Evolutionary conservation across 2,329 filamentous ascomycete species (phyloP).

Genomic region (Alternaria conjuncta): DNA sequence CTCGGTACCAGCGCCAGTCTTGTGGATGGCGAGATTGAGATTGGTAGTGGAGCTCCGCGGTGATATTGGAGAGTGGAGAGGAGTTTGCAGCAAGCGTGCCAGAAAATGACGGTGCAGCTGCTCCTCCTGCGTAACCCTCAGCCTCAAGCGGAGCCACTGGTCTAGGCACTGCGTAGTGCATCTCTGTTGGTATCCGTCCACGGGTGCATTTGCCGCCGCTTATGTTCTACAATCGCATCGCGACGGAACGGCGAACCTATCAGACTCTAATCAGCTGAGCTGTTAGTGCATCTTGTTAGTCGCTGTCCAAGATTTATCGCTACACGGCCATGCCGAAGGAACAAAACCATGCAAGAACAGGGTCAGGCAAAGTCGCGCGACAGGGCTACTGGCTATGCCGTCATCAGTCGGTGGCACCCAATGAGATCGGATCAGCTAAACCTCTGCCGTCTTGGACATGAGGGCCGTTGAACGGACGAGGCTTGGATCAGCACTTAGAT

Average conservation of each 20-base stretch:
- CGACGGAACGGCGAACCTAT: neutral
- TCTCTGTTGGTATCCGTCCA: neutral
- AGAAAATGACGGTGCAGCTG: constrained; percentile 2
- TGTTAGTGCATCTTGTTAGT: constrained; percentile 11
- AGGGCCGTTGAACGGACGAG: constrained; percentile 9
- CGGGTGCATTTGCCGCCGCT: neutral
- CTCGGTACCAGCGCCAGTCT: neutral
- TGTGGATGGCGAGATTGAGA: neutral
- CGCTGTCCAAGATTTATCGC: neutral
- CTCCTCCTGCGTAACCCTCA: constrained; percentile 6
- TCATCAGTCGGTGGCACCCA: constrained; percentile 6
- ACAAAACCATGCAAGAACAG: neutral
- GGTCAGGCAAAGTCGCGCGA: neutral
- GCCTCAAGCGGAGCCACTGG: constrained; percentile 5
- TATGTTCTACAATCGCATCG: neutral
- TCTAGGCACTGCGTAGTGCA: constrained; percentile 3
- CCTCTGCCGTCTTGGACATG: constrained; percentile 16
- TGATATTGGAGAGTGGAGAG: neutral
- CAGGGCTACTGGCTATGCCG: constrained; percentile 6
- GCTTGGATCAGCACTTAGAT: constrained; percentile 13
- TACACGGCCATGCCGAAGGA: constrained; percentile 9
- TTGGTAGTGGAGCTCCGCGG: neutral
- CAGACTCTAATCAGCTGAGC: neutral
- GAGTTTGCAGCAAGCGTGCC: constrained; percentile 9
- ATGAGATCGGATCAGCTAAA: constrained; percentile 1